Evolutionary conservation across 2,329 filamentous ascomycete species (phyloP).

Genomic region (Pseudogymnoascus verrucosus): DNA sequence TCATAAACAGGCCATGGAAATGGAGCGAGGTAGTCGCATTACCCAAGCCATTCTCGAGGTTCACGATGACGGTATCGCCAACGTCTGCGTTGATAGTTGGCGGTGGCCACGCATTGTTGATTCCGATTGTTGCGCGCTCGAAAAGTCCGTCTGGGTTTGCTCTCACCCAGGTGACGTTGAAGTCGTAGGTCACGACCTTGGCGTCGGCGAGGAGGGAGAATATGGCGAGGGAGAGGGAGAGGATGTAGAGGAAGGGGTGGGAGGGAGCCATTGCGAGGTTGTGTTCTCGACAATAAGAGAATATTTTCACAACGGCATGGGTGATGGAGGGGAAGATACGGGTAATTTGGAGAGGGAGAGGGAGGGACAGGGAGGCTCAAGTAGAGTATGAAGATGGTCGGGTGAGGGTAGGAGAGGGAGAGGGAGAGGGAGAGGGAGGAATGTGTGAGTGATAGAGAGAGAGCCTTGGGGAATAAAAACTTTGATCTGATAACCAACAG

Average conservation of each 20-base stretch:
- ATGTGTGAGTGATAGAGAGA: not conserved
- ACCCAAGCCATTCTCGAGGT: slow-evolving; percentile 50
- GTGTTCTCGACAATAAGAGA: not conserved
- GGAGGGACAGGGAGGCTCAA: not conserved
- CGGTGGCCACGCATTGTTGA: slow-evolving; percentile 70
- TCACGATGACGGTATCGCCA: slow-evolving; percentile 54
- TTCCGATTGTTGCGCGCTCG: slow-evolving; percentile 61
- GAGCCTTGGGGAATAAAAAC: not conserved
- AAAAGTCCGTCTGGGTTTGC: slow-evolving; percentile 63
- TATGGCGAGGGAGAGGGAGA: slow-evolving; percentile 22
- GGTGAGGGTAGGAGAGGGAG: not conserved
- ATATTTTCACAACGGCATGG: not conserved
- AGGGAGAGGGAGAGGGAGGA: not conserved
- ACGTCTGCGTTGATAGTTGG: slow-evolving; percentile 55
- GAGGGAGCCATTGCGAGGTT: slow-evolving; percentile 35
- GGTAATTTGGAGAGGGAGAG: not conserved
- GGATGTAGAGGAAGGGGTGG: slow-evolving; percentile 34
- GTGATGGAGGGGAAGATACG: not conserved
- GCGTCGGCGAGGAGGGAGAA: slow-evolving; percentile 30
- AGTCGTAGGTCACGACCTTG: slow-evolving; percentile 51
- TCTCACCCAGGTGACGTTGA: slow-evolving; percentile 62
- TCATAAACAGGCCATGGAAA: slow-evolving; percentile 66
- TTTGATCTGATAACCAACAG: not conserved
- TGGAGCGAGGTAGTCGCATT: slow-evolving; percentile 57
- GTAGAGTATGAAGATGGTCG: not conserved